Base-by-base conservation (phyloP, 306 rosid species). In the Trifolium pratense region DNA sequence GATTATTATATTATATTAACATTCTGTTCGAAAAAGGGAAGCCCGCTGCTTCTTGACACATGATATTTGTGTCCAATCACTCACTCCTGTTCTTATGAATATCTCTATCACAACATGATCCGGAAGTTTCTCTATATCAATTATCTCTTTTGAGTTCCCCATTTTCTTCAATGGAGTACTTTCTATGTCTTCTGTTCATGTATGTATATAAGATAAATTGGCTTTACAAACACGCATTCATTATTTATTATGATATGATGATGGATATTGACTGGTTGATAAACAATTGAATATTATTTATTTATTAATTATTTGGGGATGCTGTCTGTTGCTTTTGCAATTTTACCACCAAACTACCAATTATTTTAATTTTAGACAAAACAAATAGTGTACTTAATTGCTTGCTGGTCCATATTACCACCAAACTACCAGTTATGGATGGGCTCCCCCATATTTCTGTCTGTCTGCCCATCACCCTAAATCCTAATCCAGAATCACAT, bases 41-140 rank as follows among this genome's bases (percentile, higher is more conserved):
- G 96, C 88, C 96, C 96, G 90, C 5, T 90, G 88, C 60, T 84
- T 90, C 34, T 81, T 87, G 13, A 90, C 92, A 61, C 92, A 85
- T 21, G 86, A 64, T 56, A 90, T 68, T 2, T 62, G 78, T 5
- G 66, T 42, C 96, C 97, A 90, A 60, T 88, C 85, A 4, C 80
- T 77, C 37, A 78, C 80, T 0, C 85, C 85, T 29, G 78, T 83
- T 80, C 94, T 79, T 21, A 82, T 32, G 69, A 92, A 86, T 68
- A 92, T 88, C 52, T 92, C 97, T 64, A 84, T 73, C 58, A 90
- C 32, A 34, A 92, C 80, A 79, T 88, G 87, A 65, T 90, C 92
- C 1, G 94, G 94, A 51, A 92, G 75, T 86, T 83, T 84, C 68
- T 46, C 84, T 25, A 80, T 80, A 49, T 31, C 81, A n/a, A 6